Evolutionary conservation across 2,329 filamentous ascomycete genomes (phyloP).

Genomic region (Atkinsonella texensis): DNA sequence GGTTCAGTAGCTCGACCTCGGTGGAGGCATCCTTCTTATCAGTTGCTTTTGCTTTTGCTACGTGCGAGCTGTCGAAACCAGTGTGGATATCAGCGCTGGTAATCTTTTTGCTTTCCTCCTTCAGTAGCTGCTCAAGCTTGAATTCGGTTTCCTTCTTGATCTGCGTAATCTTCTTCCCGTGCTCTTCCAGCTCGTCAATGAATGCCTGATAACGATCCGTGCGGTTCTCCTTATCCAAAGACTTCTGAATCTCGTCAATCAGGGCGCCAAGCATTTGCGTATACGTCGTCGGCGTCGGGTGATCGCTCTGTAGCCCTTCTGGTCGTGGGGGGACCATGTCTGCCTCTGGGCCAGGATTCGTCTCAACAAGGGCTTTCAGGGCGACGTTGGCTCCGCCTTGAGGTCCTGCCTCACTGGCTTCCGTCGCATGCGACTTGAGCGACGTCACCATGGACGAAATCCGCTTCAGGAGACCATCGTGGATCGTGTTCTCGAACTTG

Average conservation of each 20-base stretch:
- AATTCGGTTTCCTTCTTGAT: conserved; percentile 63
- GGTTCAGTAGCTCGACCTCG: conserved; percentile 66
- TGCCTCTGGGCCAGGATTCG: conserved; percentile 58
- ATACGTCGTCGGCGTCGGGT: conserved; percentile 68
- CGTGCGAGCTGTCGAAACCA: conserved; percentile 79
- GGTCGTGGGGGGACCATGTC: conserved; percentile 64
- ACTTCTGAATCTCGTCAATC: conserved; percentile 81
- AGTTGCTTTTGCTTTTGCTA: conserved; percentile 47
- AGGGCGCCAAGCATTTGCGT: conserved; percentile 98
- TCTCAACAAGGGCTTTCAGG: conserved; percentile 82
- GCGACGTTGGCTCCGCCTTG: conserved; percentile 64
- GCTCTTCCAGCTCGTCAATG: conserved; percentile 62
- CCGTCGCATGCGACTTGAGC: conserved; percentile 60
- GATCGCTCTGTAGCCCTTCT: conserved; percentile 64
- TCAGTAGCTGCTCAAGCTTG: conserved; percentile 73
- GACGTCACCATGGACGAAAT: conserved; percentile 68
- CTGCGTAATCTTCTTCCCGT: conserved; percentile 64
- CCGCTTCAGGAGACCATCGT: conserved; percentile 76
- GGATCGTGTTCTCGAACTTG: conserved; percentile 86
- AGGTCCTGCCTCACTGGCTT: conserved; percentile 41
- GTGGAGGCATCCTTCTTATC: conserved; percentile 36
- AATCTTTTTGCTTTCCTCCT: conserved; percentile 78
- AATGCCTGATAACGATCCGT: conserved; percentile 62
- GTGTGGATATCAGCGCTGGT: conserved; percentile 83
- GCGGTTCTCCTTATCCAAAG: conserved; percentile 64